Conservation (phyloP, 78 protist genomes). For the slime mould (Dictyostelium discoideum) region dicty_2.7 NC_007089.4:2331501-2332000, state of each 20-base stretch:
- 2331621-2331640: too few species aligned
- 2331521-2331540: too few species aligned
- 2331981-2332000: slow-evolving; percentile 99
- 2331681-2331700: too few species aligned
- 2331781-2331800: slow-evolving; percentile 99
- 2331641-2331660: too few species aligned
- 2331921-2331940: slow-evolving; percentile 99
- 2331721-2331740: too few species aligned
- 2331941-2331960: slow-evolving; percentile 99
- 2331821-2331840: slow-evolving; percentile 90
- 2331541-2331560: too few species aligned
- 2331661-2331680: too few species aligned
- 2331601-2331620: too few species aligned
- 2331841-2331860: slow-evolving; percentile 91
- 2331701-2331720: too few species aligned
- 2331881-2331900: slow-evolving; percentile 97
- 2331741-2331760: slow-evolving; percentile 99
- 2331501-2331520: too few species aligned
- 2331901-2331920: slow-evolving; percentile 98
- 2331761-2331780: slow-evolving; percentile 98
- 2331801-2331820: slow-evolving; percentile 97
- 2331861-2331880: slow-evolving; percentile 90
- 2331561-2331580: too few species aligned
- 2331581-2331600: too few species aligned
- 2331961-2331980: slow-evolving; percentile 99